Evolutionary conservation across 2,329 filamentous ascomycete genomes (phyloP), one percentile per base, ranked within the genome.

Genomic region (Pseudogymnoascus sp.): DNA sequence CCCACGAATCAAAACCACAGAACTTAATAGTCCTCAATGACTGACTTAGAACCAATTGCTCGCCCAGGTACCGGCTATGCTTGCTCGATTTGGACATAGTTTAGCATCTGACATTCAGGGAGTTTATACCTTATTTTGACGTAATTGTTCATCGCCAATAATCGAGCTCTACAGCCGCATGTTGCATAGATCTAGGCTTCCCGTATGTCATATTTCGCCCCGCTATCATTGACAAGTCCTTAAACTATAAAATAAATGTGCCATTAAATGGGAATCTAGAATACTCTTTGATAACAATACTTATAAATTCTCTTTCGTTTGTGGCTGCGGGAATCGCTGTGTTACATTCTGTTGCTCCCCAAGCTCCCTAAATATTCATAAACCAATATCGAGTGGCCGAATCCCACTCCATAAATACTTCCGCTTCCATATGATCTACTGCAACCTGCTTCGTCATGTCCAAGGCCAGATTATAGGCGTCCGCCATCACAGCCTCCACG

Each of bases 361-460:
- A 21, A 21, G 13, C 25, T 5, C 25, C 25, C 27, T 51, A 51
- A 64, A 63, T 31, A 5, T 59, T 58, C 27, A 68, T 62, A 62
- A 78, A 76, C 65, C 78, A 79, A 60, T 77, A 79, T 61, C 78
- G 69, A n/a, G 77, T 77, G 6, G 66, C 73, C 2, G 68, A 61
- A 66, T 80, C 77, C 65, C 78, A 80, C 65, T 79, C 76, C 8
- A 79, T 63, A 31, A 78, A 63, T 3, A 79, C 73, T 68, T 80
- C 78, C 0, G 63, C 66, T 38, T 74, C 70, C 76, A 80, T 79
- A 63, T 67, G 58, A 0, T 71, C 68, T 4, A 73, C 66, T 15
- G 65, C 63, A 1, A 78, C 66, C 2, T 75, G 68, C 21, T 72
- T 63, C 61, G 78, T 76, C 31, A 68, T 69, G 76, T 75, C 78